Base-by-base conservation (phyloP, 768 basidiomycete species). In the Kwoniella europaea region DNA sequence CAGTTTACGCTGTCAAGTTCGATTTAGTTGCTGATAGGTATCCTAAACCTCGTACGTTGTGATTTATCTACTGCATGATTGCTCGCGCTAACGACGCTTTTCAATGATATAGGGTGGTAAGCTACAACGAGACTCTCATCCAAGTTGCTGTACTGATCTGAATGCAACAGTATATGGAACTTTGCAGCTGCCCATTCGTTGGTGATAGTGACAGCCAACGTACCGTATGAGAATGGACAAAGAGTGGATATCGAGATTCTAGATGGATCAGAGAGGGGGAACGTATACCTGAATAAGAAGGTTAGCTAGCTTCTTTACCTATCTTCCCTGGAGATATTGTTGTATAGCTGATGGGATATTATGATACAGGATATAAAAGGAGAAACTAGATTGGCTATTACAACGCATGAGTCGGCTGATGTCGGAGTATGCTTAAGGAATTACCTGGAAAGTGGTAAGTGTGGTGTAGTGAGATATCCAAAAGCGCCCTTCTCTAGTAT, bases 371-470 rank as follows among this genome's bases (percentile, higher is more conserved):
- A 89, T 50, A 91, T 99, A 79, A 91, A 90, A 67, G 93, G 88
- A 6, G 96, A 99, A 86, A 92, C 94, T 18, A 87, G 96, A 78
- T 86, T 99, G 70, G 96, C 96, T 10, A 88, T 99, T 73, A 99
- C 96, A 2, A 90, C 94, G 10, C 97, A 98, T 83, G 88, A 89
- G 43, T 92, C 95, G 57, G 95, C 92, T 5, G 93, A 99, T 81
- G 89, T 99, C 10, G 97, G 97, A 0, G 94, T 98, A 4, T 99
- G 96, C 86, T 89, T 99, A 83, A 91, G 86, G 84, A 98, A 98
- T 81, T 85, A 88, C 62, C 77, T 94, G 67, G 90, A 91, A 63
- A 85, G 87, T 62, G 87, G 95, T 94, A 75, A 74, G 91, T 87
- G 22, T 18, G 18, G 29, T 42, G n/a, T 56, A 54, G 54, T 58